Evolutionary conservation across 768 basidiomycete genomes (phyloP), one percentile per base, ranked within the genome.

Genomic region (Trametes coccinea): DNA sequence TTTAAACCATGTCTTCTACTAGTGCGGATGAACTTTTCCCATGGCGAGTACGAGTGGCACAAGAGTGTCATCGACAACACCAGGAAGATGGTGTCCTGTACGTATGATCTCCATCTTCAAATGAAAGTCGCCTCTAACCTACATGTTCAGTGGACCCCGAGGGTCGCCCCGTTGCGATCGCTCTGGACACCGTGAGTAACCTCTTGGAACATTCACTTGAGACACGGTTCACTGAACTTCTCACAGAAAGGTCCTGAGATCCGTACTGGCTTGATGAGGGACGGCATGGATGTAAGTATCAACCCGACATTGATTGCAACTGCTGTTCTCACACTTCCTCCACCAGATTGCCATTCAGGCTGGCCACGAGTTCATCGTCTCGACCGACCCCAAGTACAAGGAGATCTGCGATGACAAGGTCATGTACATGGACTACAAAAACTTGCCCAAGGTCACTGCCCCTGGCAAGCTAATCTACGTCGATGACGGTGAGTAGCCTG

Each of bases 1-100:
- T 37, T 37, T 37, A 37, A 43, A 51, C 17, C 51, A 48, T 49
- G 53, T 40, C 54, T 41, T 41, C 56, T 59, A 44, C 56, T 46
- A 98, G 97, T 99, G 66, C 95, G 97, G 78, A 98, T 99, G 97
- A 99, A 99, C 84, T 99, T 98, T 76, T 98, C 96, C 56, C 97
- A 99, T 86, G 97, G 97, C 49, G 90, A 89, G 59, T 95, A 99
- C 77, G 94, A 95, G 70, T 98, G 96, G 75, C 97, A 98, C 79
- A 95, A 99, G 79, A 95, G 92, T 66, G 97, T 98, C 68, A 94
- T 99, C 73, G 95, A 98, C 80, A 98, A 98, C 82, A 90, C 94
- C 53, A 84, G 95, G 70, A 88, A 87, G 73, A 88, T 90, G 81
- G 83, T 93, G 56, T 84, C 85, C 45, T 77, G 93, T 94, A 67